These are phyloP conservation scores for Chaetoscypha palmicola DNA, from an alignment of 2,329 filamentous ascomycete genomes.

Conservation along the genomic window DNA sequence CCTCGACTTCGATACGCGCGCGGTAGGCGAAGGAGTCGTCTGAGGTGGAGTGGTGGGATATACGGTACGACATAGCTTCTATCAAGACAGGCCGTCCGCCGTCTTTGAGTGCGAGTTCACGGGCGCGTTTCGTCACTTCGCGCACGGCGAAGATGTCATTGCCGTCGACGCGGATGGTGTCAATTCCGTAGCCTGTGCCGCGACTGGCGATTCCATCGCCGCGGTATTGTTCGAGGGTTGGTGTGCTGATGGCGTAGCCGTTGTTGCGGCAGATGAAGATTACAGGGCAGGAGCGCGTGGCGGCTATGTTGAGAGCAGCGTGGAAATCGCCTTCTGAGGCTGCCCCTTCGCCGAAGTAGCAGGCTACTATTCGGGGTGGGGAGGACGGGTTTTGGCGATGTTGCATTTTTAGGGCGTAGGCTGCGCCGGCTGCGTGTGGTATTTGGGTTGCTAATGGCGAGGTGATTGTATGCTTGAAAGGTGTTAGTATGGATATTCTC, in stretches of 20 bases:
- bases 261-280: slow-evolving; percentile 92
- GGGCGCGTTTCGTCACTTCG: slow-evolving; percentile 70
- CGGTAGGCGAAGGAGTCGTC: slow-evolving; percentile 97
- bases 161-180: slow-evolving; percentile 87
- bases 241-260: slow-evolving; percentile 84
- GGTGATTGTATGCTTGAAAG: slow-evolving; percentile 67
- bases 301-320: slow-evolving; percentile 82
- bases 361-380: slow-evolving; percentile 63
- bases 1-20: slow-evolving; percentile 84
- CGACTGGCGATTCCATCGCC: slow-evolving; percentile 86
- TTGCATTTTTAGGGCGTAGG: slow-evolving; percentile 81
- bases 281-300: slow-evolving; percentile 78
- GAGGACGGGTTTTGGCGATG: slow-evolving; percentile 62
- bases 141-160: slow-evolving; percentile 88
- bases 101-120: slow-evolving; percentile 51
- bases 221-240: slow-evolving; percentile 83
- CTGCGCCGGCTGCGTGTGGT: slow-evolving; percentile 79
- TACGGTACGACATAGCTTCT: slow-evolving; percentile 97
- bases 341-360: slow-evolving; percentile 87
- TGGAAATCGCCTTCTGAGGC: slow-evolving; percentile 91
- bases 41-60: slow-evolving; percentile 92
- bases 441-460: slow-evolving; percentile 84
- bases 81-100: slow-evolving; percentile 63
- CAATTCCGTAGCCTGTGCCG: slow-evolving; percentile 87
- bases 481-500: neutral